Evolutionary conservation across 495 filamentous ascomycete genomes (phyloP).

Genomic region (Ascodesmis nigricans): DNA sequence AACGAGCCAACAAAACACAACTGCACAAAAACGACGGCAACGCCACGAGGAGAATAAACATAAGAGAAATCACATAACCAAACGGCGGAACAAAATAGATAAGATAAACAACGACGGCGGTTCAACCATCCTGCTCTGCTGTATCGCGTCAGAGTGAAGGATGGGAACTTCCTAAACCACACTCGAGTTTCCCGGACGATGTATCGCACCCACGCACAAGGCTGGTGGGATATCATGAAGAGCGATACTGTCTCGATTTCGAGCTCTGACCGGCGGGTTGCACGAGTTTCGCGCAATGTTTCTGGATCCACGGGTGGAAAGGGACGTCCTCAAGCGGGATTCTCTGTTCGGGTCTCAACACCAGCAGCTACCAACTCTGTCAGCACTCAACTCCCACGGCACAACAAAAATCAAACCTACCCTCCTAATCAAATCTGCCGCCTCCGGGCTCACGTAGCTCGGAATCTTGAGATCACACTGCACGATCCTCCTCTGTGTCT

Average conservation of each 20-base stretch:
- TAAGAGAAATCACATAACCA: conserved; percentile 10
- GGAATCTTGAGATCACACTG: conserved; percentile 84
- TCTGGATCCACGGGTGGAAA: conserved; percentile 88
- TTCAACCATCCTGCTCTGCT: no score
- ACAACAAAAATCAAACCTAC: conserved; percentile 28
- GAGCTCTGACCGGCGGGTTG: no score
- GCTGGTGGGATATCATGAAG: no score
- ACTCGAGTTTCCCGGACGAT: no score
- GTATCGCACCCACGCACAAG: no score
- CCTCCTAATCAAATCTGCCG: conserved; percentile 75
- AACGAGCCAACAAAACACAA: conserved; percentile 7
- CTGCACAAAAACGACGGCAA: conserved; percentile 12
- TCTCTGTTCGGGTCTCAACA: conserved; percentile 83
- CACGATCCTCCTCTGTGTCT: conserved; percentile 82
- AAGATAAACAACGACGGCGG: conserved; percentile 4
- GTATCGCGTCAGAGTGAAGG: no score
- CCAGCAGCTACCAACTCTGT: conserved; percentile 44
- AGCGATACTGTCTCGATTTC: no score
- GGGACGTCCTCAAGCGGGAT: conserved; percentile 76
- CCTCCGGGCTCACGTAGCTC: conserved; percentile 72
- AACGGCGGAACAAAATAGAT: conserved; percentile 6
- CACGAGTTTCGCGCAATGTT: conserved; percentile 68
- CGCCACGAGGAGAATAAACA: no score
- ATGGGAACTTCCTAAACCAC: no score
- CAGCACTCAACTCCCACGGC: not conserved